Base-by-base conservation (phyloP, 306 rosid species). In the Quillaja saponaria region DNA sequence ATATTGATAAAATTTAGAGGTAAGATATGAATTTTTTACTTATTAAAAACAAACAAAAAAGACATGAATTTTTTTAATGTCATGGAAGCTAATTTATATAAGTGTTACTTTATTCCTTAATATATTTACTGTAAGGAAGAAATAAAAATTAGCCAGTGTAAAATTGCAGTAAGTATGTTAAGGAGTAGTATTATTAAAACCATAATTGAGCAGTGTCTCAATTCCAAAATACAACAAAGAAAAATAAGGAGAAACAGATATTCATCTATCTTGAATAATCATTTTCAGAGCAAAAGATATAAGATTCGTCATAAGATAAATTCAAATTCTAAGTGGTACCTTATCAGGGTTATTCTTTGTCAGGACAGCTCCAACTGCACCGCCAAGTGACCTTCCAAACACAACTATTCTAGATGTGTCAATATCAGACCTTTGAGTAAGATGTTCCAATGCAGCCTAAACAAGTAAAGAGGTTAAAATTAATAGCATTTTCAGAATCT, bases 321-420 rank as follows among this genome's bases (percentile, higher is more conserved):
- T 37, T 37, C 13, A 35, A 15, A 58, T 58, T 71, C 49, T 18
- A 41, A 58, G 10, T 38, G 25, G 38, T 89, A 94, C 99, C 96
- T 94, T 94, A 64, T 94, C 97, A 17, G 97, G 95, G 69, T 94
- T 94, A 73, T 80, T 85, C 61, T 76, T 87, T 16, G 97, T 53
- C 64, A 94, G 95, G 49, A 82, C 86, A 56, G 99, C 58, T 70
- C 99, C 99, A 80, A 94, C 99, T 44, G 99, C 99, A 71, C 97
- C 99, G 31, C 99, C 99, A 55, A 94, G 99, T 52, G 99, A 90
- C 80, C 99, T 81, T 76, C 99, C 99, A 61, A 90, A 94, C 50
- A 94, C 91, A 81, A 94, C 62, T 70, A 94, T 90, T 79, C 90
- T 81, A 58, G 97, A 81, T 14, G 95, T 75, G 73, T 94, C 99